Base-by-base conservation (phyloP, 2,329 filamentous ascomycete species). In the Colletotrichum falcatum region DNA sequence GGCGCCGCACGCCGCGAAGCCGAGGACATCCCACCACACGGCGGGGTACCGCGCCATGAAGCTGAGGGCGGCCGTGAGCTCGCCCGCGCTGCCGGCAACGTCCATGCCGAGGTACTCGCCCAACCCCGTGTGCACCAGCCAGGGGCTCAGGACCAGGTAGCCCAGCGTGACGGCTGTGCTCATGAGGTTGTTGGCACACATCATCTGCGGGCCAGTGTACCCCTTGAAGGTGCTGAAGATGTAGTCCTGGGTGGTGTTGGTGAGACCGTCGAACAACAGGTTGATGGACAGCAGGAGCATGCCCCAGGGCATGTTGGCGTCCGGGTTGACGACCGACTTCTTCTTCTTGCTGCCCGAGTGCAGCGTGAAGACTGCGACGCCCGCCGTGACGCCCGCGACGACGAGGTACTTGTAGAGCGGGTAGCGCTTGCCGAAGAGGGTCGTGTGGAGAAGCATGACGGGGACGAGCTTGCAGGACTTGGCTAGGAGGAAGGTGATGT, bases 391-490 rank as follows among this genome's bases (percentile, higher is more conserved):
- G 73, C 95, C 90, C 5, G 92, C 89, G 8, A 99, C 94, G 70
- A 99, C 96, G 51, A 93, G 87, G 83, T 99, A 99, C 84, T 99
- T 99, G 86, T 97, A 97, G 55, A 97, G 85, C 1, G 96, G 95
- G 81, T 98, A 99, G 58, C 91, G 87, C 77, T 92, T 92, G 71
- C 92, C 91, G 85, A 98, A 99, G 56, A 99, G 83, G 54, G 94
- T 95, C 77, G 98, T 89, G 84, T 99, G 95, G 49, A 99, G 88
- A 77, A 96, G 91, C 96, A 99, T 98, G 78, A 99, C 96, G 3
- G 96, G 96, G n/a, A 99, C 90, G 26, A 99, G 88, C 85, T 99
- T 99, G 91, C 96, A 99, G 76, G 92, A 95, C 83, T 99, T 98
- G 76, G 96, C 95, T 51, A 99, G 92, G 75, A 98, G 93, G 83